Percentiles rank a stretch among this genome's conserved stretches.
These are phyloP conservation scores for Candida schatavii DNA, from an alignment of 805 yeast species.

Conservation along the genomic window DNA sequence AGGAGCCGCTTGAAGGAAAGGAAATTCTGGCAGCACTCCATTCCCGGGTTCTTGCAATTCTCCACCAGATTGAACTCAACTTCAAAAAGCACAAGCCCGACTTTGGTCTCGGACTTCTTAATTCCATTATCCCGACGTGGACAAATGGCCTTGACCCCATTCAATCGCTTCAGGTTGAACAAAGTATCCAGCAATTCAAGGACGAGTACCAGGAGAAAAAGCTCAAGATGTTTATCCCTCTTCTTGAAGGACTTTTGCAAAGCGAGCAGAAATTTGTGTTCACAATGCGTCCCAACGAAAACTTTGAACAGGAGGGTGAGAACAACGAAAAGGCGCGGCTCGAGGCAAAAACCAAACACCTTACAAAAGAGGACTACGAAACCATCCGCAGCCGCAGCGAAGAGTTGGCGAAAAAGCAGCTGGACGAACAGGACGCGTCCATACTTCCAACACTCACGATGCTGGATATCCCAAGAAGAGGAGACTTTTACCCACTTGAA, in stretches of 20 bases:
- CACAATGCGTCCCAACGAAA: conserved; percentile 68
- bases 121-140: conserved; percentile 80
- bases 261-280: conserved; percentile 60
- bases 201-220: conserved; percentile 54
- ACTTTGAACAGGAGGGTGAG: conserved; percentile 49
- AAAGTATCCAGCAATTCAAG: conserved; percentile 56
- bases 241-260: conserved; percentile 54
- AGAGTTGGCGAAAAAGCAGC: conserved; percentile 59
- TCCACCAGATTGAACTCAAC: conserved; percentile 81
- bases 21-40: conserved; percentile 24
- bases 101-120: conserved; percentile 78
- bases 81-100: conserved; percentile 87
- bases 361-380: conserved; percentile 56
- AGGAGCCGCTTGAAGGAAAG: conserved; percentile 11
- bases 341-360: conserved; percentile 32
- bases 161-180: conserved; percentile 62
- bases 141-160: conserved; percentile 79
- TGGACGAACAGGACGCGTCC: conserved; percentile 67
- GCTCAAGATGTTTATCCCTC: conserved; percentile 50
- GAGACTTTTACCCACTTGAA: conserved; percentile 34
- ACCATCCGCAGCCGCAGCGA: conserved; percentile 60
- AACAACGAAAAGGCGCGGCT: conserved; percentile 59
- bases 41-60: conserved; percentile 70
- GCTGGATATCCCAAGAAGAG: conserved; percentile 64
- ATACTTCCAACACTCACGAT: conserved; percentile 77